A percentile compares a stretch with the other conserved stretches of the same genome.
Evolutionary conservation across 352 stramenopile species (phyloP).

Genomic region (Globisporangium spinosum): DNA sequence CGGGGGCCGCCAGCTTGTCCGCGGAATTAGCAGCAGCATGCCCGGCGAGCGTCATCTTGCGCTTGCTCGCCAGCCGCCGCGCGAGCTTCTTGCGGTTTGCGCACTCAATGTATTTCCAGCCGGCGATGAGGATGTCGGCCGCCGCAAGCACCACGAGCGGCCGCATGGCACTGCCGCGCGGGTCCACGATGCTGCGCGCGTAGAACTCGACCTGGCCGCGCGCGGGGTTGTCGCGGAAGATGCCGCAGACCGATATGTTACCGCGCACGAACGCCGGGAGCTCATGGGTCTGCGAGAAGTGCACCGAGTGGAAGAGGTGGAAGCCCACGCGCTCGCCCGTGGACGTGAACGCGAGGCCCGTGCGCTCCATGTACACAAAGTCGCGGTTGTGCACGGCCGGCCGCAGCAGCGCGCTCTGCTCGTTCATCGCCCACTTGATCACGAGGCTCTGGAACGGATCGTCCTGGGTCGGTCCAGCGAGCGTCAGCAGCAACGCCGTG

Average conservation of each 20-base stretch:
- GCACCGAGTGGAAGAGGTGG: conserved; percentile 37
- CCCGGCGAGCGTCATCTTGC: neutral
- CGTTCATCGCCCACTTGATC: conserved; percentile 30
- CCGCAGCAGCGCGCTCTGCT: neutral
- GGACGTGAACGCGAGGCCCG: conserved; percentile 22
- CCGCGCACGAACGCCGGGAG: conserved; percentile 22
- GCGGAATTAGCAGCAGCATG: neutral
- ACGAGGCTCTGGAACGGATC: conserved; percentile 28
- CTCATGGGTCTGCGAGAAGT: conserved; percentile 30
- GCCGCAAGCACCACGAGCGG: neutral
- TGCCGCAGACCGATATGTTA: conserved; percentile 7
- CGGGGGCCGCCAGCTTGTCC: neutral
- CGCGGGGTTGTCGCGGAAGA: neutral
- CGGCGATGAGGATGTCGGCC: neutral
- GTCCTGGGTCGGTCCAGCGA: neutral
- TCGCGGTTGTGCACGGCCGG: conserved; percentile 31
- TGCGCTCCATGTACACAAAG: conserved; percentile 42
- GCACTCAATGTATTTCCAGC: neutral
- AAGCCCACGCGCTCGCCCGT: conserved; percentile 33
- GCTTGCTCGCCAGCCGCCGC: neutral
- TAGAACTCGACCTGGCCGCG: neutral
- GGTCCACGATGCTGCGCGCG: conserved; percentile 1
- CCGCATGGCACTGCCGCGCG: neutral
- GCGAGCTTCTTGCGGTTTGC: neutral
- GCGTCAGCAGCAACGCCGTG: conserved; percentile 2